Conservation (phyloP, 441 rosid genomes). For the Adansonia grandidieri region DNA sequence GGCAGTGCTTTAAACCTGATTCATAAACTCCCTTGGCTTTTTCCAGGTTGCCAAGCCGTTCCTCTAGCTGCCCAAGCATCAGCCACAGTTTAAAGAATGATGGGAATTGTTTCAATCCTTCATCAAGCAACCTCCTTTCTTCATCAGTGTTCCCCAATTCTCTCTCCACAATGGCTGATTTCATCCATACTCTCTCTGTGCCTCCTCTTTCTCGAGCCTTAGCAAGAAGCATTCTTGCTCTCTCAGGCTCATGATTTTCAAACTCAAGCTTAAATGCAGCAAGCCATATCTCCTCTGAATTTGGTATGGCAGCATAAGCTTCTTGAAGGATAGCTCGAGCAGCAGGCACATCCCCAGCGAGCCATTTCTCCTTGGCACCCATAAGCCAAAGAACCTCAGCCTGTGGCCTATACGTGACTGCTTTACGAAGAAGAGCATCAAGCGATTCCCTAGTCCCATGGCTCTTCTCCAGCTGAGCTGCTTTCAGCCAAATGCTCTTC, state of each 20-base stretch:
- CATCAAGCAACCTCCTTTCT: constrained; percentile 80
- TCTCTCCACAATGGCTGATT: constrained; percentile 94
- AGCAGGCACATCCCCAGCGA: constrained; percentile 92
- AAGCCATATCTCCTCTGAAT: constrained; percentile 97
- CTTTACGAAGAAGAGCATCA: constrained; percentile 83
- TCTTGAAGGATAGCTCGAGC: constrained; percentile 95
- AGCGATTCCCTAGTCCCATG: constrained; percentile 95
- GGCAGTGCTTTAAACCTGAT: constrained; percentile 70
- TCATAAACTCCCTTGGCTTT: constrained; percentile 74
- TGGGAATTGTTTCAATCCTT: constrained; percentile 81
- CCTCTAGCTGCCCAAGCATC: constrained; percentile 96
- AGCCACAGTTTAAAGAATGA: constrained; percentile 90
- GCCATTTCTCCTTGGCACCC: constrained; percentile 99
- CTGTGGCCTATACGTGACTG: constrained; percentile 87
- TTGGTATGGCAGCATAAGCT: constrained; percentile 91
- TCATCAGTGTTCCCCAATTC: constrained; percentile 76
- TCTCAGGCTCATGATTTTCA: constrained; percentile 94
- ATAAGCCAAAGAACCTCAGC: constrained; percentile 98
- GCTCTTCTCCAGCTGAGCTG: constrained; percentile 97
- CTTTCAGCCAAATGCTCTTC: constrained; percentile 96
- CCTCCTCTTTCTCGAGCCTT: constrained; percentile 99
- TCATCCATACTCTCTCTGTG: constrained; percentile 98
- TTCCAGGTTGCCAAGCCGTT: constrained; percentile 59
- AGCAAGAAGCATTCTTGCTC: constrained; percentile 91
- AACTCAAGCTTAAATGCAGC: constrained; percentile 99